Evolutionary conservation across 352 stramenopile species (phyloP), one percentile per base, ranked within the genome.

Genomic region (Phytopythium delawarense): DNA sequence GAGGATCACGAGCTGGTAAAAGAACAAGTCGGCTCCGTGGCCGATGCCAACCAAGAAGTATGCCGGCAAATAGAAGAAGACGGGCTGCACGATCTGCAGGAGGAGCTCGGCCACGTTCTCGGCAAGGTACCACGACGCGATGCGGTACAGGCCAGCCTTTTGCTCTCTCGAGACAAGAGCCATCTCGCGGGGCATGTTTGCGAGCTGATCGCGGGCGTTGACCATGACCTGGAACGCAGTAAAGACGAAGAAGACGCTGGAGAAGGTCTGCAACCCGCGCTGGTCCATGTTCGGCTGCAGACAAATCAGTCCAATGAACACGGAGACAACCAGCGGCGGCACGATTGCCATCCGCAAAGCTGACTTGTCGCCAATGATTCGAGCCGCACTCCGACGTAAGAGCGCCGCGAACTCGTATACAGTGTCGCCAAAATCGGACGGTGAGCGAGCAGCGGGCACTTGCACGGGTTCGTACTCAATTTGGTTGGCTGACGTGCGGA

Each of bases 221-320:
- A 34, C 69, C 50, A 80, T 78, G 7, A 73, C 66, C 46, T 70
- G 57, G 13, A 62, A 70, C 39, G 74, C 62, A 12, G 63, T 45
- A 13, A 70, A 39, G n/a, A 73, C 76, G 63, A 81, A 78, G 52
- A 80, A 63, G 4, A 35, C 67, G 20, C 69, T 69, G 2, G 52
- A 52, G 44, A 74, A 74, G 44, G 44, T 67, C 59, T 80, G 72
- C 54, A 78, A 62, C 0, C 61, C 67, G 1, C 9, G 61, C 40
- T 78, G 72, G 30, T 46, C 53, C 46, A 66, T 3, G 12, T 64
- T 35, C 11, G 77, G 49, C 52, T 80, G 69, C 48, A 73, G 61
- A 68, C 75, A 80, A 20, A 78, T 67, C 15, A 74, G 39, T 1
- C 70, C 58, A 1, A 69, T 59, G 2, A 80, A 18, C 6, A 80